Conservation (phyloP, 2,329 filamentous ascomycete species). For the Monosporascus sp. region DNA sequence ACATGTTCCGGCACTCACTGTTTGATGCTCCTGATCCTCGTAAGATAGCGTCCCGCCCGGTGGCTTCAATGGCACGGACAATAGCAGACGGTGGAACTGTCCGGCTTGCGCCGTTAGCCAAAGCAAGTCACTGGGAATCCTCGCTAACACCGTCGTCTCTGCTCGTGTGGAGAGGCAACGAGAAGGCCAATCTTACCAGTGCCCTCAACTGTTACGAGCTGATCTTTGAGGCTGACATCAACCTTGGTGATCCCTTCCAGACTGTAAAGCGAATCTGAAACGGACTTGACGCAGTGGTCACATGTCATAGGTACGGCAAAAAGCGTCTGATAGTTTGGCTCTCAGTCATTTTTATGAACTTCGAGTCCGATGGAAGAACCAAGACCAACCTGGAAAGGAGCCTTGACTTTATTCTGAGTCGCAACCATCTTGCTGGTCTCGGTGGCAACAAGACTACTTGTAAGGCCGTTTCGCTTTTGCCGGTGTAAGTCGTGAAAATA, state of each 20-base stretch:
- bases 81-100: slow-evolving; percentile 81
- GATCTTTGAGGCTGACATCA: slow-evolving; percentile 73
- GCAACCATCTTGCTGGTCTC: slow-evolving; percentile 19
- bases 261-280: slow-evolving; percentile 72
- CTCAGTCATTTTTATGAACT: neutral
- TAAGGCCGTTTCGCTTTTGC: slow-evolving; percentile 13
- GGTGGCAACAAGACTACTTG: slow-evolving; percentile 1
- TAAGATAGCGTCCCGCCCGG: slow-evolving; percentile 89
- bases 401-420: slow-evolving; percentile 24
- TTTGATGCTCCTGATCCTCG: slow-evolving; percentile 82
- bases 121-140: neutral
- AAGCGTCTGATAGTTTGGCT: slow-evolving; percentile 60
- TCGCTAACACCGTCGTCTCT: neutral
- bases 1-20: slow-evolving; percentile 50
- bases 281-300: slow-evolving; percentile 79
- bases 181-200: slow-evolving; percentile 50
- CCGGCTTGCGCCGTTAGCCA: neutral
- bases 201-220: slow-evolving; percentile 79
- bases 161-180: neutral
- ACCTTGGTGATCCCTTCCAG: slow-evolving; percentile 78
- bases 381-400: slow-evolving; percentile 28
- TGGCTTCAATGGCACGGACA: slow-evolving; percentile 80
- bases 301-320: slow-evolving; percentile 95
- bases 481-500: slow-evolving; percentile 18
- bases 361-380: neutral